Percentiles rank a stretch among this genome's conserved stretches.
Conservation (phyloP, 345 rosid genomes). For the Gossypium mustelinum region DNA sequence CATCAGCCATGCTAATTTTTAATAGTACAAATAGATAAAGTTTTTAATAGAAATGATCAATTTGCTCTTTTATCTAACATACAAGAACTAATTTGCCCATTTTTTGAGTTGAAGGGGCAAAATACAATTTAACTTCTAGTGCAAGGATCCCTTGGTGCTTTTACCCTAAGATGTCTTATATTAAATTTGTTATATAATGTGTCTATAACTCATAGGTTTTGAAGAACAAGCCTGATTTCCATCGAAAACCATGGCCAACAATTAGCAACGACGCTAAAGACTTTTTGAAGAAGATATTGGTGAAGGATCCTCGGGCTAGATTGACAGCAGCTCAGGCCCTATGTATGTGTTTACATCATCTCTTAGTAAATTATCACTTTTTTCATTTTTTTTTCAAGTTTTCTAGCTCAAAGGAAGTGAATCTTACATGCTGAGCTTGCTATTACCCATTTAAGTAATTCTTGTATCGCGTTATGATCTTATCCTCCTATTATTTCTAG, state of each 20-base stretch:
- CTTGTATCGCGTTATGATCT: background rate
- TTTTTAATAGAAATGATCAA: too few species aligned
- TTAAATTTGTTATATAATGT: background rate
- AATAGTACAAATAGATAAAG: too few species aligned
- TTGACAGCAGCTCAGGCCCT: constrained; percentile 96
- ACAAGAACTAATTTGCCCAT: too few species aligned
- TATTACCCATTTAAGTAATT: background rate
- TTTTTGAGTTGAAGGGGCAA: too few species aligned
- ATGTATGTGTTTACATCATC: constrained; percentile 46
- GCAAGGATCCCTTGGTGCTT: too few species aligned
- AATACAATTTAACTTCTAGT: too few species aligned
- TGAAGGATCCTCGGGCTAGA: constrained; percentile 86
- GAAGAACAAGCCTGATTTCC: constrained; percentile 85
- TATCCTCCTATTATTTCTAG: background rate
- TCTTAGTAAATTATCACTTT: background rate
- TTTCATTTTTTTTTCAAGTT: background rate
- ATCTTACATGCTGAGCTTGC: background rate
- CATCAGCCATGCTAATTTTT: too few species aligned
- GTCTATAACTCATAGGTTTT: constrained; percentile 42
- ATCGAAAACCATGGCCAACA: constrained; percentile 92
- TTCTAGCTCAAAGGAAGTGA: background rate
- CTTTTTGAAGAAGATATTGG: constrained; percentile 83
- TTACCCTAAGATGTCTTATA: background rate
- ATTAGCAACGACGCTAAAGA: constrained; percentile 85
- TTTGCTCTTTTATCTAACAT: too few species aligned